A percentile compares a stretch with the other conserved stretches of the same genome.
phyloP scores from a whole-genome alignment of 352 stramenopile genomes.

The Pythium guiyangense region DNA sequence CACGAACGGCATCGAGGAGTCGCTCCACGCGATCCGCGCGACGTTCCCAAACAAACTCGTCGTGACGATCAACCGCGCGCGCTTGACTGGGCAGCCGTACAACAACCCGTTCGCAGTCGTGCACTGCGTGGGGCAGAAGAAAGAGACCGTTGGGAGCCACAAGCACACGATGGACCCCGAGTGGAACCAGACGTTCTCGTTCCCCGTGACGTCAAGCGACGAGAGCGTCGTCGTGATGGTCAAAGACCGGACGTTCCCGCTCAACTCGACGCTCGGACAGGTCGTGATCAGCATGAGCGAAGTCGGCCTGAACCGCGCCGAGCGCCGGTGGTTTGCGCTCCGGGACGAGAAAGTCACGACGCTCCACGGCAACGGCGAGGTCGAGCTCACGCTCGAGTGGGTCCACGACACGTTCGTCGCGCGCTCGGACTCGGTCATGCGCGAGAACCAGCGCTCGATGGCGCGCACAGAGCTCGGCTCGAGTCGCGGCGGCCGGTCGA shows the following conservation, averaged over 20 bases:
- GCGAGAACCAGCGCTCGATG: conserved; percentile 44
- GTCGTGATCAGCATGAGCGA: conserved; percentile 76
- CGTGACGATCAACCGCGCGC: conserved; percentile 82
- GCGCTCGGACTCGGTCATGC: conserved; percentile 81
- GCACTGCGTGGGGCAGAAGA: conserved; percentile 80
- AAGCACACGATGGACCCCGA: conserved; percentile 89
- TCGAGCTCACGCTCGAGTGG: conserved; percentile 89
- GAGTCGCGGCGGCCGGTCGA: conserved; percentile 14
- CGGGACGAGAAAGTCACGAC: conserved; percentile 63
- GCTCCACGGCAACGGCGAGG: conserved; percentile 69
- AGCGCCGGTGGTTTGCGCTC: conserved; percentile 77
- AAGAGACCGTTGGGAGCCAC: conserved; percentile 82
- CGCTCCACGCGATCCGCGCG: conserved; percentile 67
- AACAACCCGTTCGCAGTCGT: conserved; percentile 85
- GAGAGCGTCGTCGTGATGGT: conserved; percentile 63
- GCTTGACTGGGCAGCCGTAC: conserved; percentile 80
- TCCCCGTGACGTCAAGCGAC: conserved; percentile 75
- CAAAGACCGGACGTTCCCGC: conserved; percentile 71
- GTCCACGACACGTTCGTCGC: conserved; percentile 89
- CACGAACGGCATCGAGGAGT: conserved; percentile 64
- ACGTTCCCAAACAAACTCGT: conserved; percentile 89
- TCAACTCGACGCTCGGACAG: conserved; percentile 72
- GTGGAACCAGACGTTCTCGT: conserved; percentile 89
- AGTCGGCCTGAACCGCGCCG: conserved; percentile 71
- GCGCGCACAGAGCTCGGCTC: conserved; percentile 3